phyloP scores from a whole-genome alignment of 2,329 filamentous ascomycete species.

The Helotiales sp. region DNA sequence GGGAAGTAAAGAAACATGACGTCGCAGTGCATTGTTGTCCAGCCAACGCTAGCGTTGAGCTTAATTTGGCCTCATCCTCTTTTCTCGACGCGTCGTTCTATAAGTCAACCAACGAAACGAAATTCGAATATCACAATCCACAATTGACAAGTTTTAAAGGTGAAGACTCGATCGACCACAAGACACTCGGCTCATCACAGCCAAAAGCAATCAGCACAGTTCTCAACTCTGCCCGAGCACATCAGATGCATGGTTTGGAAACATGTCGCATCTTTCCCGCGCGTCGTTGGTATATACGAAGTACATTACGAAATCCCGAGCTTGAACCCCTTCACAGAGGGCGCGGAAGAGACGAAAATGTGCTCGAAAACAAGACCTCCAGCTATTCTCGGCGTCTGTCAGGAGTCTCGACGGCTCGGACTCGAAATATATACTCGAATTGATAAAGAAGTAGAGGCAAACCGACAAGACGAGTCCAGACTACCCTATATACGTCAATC shows the following conservation, averaged over 20 bases:
- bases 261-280: neutral
- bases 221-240: neutral
- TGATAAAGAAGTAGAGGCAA: neutral
- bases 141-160: neutral
- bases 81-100: neutral
- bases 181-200: neutral
- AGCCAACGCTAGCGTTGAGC: too few species aligned
- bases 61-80: too few species aligned
- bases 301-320: neutral
- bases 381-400: neutral
- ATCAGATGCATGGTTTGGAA: neutral
- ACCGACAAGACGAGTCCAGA: neutral
- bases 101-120: neutral
- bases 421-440: neutral
- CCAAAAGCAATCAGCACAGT: neutral
- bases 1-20: too few species aligned
- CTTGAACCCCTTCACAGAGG: too few species aligned
- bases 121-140: neutral
- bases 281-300: neutral
- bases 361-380: neutral
- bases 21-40: too few species aligned
- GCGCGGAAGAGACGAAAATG: neutral
- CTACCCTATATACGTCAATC: neutral
- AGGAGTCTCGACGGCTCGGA: neutral
- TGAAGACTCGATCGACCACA: neutral